Percentiles rank a stretch among this genome's conserved stretches.
phyloP scores from a whole-genome alignment of 225 moss, liverwort and hornwort genomes.

The Asterella californica region DNA sequence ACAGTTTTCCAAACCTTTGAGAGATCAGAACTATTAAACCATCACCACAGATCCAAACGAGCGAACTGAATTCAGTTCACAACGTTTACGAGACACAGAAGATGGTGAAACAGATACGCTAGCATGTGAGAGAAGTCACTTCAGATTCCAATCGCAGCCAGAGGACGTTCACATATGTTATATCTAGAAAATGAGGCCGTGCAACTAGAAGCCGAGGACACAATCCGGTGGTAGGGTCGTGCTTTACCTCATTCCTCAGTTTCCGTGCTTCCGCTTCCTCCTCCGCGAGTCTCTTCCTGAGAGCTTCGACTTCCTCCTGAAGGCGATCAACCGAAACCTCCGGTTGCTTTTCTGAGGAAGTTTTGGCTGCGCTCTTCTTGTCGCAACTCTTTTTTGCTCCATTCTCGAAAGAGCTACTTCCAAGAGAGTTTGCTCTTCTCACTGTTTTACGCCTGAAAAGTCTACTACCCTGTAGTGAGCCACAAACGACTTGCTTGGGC shows the following conservation, averaged over 20 bases:
- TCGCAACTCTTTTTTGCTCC: conserved; percentile 29
- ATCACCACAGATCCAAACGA: no score
- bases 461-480: conserved; percentile 30
- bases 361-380: conserved; percentile 2
- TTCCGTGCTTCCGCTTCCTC: conserved; percentile 44
- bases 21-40: no score
- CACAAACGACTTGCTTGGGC: conserved; percentile 30
- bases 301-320: conserved; percentile 43
- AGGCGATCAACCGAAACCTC: conserved; percentile 30
- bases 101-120: no score
- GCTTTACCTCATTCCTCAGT: conserved; percentile 37
- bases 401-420: conserved; percentile 35
- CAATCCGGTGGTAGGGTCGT: background rate
- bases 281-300: conserved; percentile 36
- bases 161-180: background rate
- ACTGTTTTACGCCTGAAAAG: conserved; percentile 37
- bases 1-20: background rate
- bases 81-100: no score
- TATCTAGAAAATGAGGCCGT: background rate
- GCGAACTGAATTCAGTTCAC: background rate
- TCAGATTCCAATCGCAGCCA: no score
- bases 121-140: no score
- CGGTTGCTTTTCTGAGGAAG: conserved; percentile 2
- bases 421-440: conserved; percentile 34
- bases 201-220: background rate